Evolutionary conservation across 2,329 filamentous ascomycete species (phyloP).

Genomic region (Xylariales sp.): DNA sequence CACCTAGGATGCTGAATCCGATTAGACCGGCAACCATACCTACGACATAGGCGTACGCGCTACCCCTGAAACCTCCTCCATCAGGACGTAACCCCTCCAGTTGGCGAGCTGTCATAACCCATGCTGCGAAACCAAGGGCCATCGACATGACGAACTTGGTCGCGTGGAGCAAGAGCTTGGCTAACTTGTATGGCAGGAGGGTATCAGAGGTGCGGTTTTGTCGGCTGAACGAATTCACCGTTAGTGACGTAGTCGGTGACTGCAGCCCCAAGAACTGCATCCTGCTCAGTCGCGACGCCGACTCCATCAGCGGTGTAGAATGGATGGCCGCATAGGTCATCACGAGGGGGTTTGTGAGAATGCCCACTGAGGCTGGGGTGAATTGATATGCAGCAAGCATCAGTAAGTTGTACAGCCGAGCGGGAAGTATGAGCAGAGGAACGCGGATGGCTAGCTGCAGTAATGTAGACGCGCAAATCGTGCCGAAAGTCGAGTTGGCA

Average conservation of each 20-base stretch:
- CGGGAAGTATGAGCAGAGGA: slow-evolving; percentile 78
- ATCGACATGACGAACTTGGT: slow-evolving; percentile 88
- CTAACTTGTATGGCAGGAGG: slow-evolving; percentile 81
- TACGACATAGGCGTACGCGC: slow-evolving; percentile 90
- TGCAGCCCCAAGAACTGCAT: slow-evolving; percentile 74
- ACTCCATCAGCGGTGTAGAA: slow-evolving; percentile 72
- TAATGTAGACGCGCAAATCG: slow-evolving; percentile 82
- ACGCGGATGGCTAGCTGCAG: slow-evolving; percentile 76
- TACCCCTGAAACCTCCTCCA: slow-evolving; percentile 61
- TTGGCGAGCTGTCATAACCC: slow-evolving; percentile 86
- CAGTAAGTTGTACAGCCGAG: slow-evolving; percentile 59
- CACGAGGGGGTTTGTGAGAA: slow-evolving; percentile 84
- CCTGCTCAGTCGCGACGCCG: slow-evolving; percentile 74
- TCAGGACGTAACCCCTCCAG: slow-evolving; percentile 57
- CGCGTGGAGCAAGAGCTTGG: slow-evolving; percentile 86
- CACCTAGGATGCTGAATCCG: slow-evolving; percentile 86
- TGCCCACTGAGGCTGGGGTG: slow-evolving; percentile 78
- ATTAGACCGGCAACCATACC: slow-evolving; percentile 90
- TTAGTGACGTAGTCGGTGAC: slow-evolving; percentile 68
- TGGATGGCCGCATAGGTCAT: slow-evolving; percentile 93
- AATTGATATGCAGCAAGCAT: slow-evolving; percentile 73
- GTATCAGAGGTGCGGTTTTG: slow-evolving; percentile 41
- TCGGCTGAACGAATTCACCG: slow-evolving; percentile 46
- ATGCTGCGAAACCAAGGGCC: slow-evolving; percentile 88
- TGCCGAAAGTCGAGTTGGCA: slow-evolving; percentile 82